phyloP scores from a whole-genome alignment of 805 yeast genomes.

The Teunomyces lycoperdinae region DNA sequence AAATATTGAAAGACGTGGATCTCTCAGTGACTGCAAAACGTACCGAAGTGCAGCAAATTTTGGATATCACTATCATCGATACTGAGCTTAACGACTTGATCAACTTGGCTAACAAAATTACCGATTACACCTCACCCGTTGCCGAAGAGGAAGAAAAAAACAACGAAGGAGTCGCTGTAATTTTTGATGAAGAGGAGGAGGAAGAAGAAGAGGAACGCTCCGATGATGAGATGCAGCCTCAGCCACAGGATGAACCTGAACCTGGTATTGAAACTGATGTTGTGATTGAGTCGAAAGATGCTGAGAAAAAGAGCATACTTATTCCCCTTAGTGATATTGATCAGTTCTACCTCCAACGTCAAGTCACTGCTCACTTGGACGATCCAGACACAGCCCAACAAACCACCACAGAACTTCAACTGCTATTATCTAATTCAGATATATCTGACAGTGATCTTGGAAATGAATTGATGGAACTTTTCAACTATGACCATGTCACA shows the following conservation, averaged over 20 bases:
- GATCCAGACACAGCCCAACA: conserved; percentile 35
- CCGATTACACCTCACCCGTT: conserved; percentile 41
- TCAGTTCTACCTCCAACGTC: conserved; percentile 52
- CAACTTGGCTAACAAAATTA: conserved; percentile 43
- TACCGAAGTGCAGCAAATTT: conserved; percentile 47
- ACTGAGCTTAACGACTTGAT: conserved; percentile 46
- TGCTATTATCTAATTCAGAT: conserved; percentile 35
- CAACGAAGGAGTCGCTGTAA: conserved; percentile 23
- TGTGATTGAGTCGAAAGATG: conserved; percentile 1
- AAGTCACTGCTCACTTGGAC: conserved; percentile 35
- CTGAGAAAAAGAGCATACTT: neutral
- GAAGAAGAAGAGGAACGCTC: conserved; percentile 8
- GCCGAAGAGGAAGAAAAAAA: conserved; percentile 13
- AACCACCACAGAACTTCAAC: conserved; percentile 37
- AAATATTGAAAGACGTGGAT: conserved; percentile 48
- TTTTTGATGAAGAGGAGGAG: conserved; percentile 18
- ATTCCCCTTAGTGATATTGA: conserved; percentile 19
- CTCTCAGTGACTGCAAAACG: conserved; percentile 44
- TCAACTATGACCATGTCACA: conserved; percentile 51
- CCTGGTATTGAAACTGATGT: conserved; percentile 2
- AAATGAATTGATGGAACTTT: conserved; percentile 47
- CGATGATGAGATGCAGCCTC: neutral
- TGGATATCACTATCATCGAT: conserved; percentile 39
- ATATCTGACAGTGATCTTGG: conserved; percentile 47
- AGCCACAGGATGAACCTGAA: conserved; percentile 1